A percentile compares a stretch with the other conserved stretches of the same genome.
Conservation (phyloP, 495 filamentous ascomycete genomes). For the Podospora tetraspora region DNA sequence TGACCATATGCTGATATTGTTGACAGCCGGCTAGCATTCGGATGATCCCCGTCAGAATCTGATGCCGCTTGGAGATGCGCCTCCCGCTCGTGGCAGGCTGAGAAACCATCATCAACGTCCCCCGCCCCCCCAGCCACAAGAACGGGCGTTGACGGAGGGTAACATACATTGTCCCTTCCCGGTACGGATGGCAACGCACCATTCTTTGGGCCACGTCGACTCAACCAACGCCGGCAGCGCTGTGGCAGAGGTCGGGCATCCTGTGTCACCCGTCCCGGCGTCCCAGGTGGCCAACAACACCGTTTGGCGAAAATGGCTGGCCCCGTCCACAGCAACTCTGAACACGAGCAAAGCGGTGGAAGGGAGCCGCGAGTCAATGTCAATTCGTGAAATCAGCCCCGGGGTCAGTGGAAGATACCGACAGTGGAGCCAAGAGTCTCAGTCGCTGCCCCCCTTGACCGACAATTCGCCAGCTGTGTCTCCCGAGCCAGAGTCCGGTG, state of each 20-base stretch:
- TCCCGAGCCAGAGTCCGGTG: not conserved
- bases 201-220: constrained; percentile 1
- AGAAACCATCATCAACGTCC: not conserved
- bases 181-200: constrained; percentile 6
- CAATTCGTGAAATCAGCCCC: constrained; percentile 18
- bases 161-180: constrained; percentile 17
- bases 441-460: not conserved
- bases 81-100: not conserved
- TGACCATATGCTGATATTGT: constrained; percentile 2
- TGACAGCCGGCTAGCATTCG: not conserved
- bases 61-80: not conserved
- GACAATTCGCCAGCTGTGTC: not conserved
- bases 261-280: constrained; percentile 12
- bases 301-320: constrained; percentile 22
- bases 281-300: constrained; percentile 22
- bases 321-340: constrained; percentile 11
- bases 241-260: constrained; percentile 22
- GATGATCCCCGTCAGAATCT: not conserved
- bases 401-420: constrained; percentile 21
- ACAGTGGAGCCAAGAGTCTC: constrained; percentile 1
- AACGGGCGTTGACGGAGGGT: not conserved
- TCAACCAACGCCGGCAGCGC: constrained; percentile 23
- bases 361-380: constrained; percentile 11
- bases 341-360: constrained; percentile 12
- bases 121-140: not conserved